A percentile compares a stretch with the other conserved stretches of the same genome.
phyloP scores from a whole-genome alignment of 2,329 filamentous ascomycete species.

The Mycosphaerella arachidis region DNA sequence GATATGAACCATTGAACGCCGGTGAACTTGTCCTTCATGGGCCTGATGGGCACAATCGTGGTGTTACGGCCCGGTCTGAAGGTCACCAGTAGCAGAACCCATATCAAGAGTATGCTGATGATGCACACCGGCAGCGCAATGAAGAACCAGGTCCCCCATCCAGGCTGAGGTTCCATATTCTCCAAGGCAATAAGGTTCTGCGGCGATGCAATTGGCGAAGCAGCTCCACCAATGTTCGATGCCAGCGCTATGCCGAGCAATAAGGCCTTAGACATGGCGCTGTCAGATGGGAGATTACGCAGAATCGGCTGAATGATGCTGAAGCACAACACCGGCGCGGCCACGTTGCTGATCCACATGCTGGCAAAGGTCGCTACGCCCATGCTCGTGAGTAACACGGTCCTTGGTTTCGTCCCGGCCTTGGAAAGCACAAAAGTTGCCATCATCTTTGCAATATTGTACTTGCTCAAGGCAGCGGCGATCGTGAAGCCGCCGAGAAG shows the following conservation, averaged over 20 bases:
- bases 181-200: slow-evolving; percentile 96
- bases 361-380: slow-evolving; percentile 95
- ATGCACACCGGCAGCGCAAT: slow-evolving; percentile 89
- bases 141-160: slow-evolving; percentile 97
- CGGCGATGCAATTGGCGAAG: slow-evolving; percentile 93
- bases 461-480: slow-evolving; percentile 86
- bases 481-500: slow-evolving; percentile 93
- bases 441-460: slow-evolving; percentile 95
- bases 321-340: slow-evolving; percentile 92
- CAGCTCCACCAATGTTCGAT: slow-evolving; percentile 92
- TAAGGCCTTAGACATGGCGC: slow-evolving; percentile 88
- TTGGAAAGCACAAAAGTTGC: slow-evolving; percentile 95
- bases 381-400: slow-evolving; percentile 95
- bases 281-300: slow-evolving; percentile 84
- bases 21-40: slow-evolving; percentile 81
- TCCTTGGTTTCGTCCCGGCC: slow-evolving; percentile 83
- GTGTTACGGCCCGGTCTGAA: slow-evolving; percentile 84
- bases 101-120: slow-evolving; percentile 81
- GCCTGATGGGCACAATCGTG: slow-evolving; percentile 84
- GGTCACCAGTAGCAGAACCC: slow-evolving; percentile 75
- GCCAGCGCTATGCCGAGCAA: slow-evolving; percentile 93
- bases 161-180: slow-evolving; percentile 88
- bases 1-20: slow-evolving; percentile 92
- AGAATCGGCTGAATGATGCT: slow-evolving; percentile 97
- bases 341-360: slow-evolving; percentile 99